These are phyloP conservation scores for Amborella trichopoda DNA, from an alignment of 164 flowering plant genomes.

Conservation along the genomic window DNA sequence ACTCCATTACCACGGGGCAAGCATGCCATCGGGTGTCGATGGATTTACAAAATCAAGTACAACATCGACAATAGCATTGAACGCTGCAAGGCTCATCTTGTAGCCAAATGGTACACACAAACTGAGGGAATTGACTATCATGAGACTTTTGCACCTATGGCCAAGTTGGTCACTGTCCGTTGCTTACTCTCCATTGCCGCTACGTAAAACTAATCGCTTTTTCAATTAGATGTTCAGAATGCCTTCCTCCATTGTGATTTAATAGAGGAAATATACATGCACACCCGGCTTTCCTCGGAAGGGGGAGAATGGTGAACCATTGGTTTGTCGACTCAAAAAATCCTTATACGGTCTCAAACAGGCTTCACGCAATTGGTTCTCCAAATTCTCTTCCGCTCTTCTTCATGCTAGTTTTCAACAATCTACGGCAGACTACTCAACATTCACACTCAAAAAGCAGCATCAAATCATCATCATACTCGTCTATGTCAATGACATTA, in stretches of 20 bases:
- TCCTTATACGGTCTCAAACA: not conserved
- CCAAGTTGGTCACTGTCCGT: not conserved
- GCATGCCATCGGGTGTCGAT: not conserved
- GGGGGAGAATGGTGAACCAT: not conserved
- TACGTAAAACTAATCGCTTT: not conserved
- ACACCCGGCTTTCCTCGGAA: not conserved
- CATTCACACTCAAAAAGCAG: not conserved
- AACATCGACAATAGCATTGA: not conserved
- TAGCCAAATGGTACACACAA: not conserved
- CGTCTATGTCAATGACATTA: not conserved
- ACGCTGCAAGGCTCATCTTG: not conserved
- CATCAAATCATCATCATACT: not conserved
- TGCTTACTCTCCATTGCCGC: not conserved
- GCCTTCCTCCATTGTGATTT: slow-evolving; percentile 1
- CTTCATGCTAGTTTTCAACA: not conserved
- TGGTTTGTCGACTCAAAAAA: not conserved
- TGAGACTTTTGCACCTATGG: slow-evolving; percentile 3
- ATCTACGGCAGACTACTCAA: not conserved
- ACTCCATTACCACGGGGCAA: not conserved
- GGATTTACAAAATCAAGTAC: slow-evolving; percentile 1
- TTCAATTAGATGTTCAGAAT: not conserved
- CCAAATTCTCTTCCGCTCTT: not conserved
- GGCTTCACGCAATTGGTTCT: not conserved
- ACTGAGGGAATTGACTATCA: not conserved
- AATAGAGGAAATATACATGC: slow-evolving; percentile 3